phyloP scores from a whole-genome alignment of 208 protist genomes.

The Zelonia costaricensis region DNA sequence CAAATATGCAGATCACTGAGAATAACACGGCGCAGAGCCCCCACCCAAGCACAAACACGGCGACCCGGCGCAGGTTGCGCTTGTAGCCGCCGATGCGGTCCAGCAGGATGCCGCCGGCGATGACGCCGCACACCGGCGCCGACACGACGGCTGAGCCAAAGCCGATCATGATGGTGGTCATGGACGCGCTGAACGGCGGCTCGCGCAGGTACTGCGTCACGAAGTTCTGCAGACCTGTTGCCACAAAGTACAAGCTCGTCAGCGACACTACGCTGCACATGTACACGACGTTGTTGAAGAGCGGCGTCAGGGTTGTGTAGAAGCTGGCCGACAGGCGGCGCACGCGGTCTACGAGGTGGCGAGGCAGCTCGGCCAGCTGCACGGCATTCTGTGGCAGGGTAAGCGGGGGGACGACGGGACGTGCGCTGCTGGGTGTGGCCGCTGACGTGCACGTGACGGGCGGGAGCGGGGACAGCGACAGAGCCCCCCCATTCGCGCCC shows the following conservation, averaged over 20 bases:
- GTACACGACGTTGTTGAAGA: slow-evolving; percentile 68
- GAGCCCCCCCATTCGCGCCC: too few relatives aligned
- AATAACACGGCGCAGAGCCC: slow-evolving; percentile 56
- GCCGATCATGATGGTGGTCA: slow-evolving; percentile 78
- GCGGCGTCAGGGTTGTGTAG: slow-evolving; percentile 8
- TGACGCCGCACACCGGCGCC: slow-evolving; percentile 83
- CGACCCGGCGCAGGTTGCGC: slow-evolving; percentile 60
- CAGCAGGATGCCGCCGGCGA: slow-evolving; percentile 81
- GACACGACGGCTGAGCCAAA: slow-evolving; percentile 82
- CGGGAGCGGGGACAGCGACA: too few relatives aligned
- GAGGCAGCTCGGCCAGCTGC: too few relatives aligned
- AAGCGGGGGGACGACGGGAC: too few relatives aligned
- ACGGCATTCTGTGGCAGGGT: too few relatives aligned
- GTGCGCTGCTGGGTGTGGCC: too few relatives aligned
- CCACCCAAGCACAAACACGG: slow-evolving; percentile 56
- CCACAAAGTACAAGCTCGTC: slow-evolving; percentile 91
- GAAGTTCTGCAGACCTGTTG: slow-evolving; percentile 90
- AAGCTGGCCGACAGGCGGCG: too few relatives aligned
- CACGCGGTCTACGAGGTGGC: too few relatives aligned
- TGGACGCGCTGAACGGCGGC: slow-evolving; percentile 77
- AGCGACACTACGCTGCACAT: slow-evolving; percentile 81
- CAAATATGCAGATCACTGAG: slow-evolving; percentile 80
- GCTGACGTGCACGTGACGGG: too few relatives aligned
- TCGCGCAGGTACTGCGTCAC: slow-evolving; percentile 90
- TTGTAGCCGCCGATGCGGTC: slow-evolving; percentile 88